These are phyloP conservation scores for Fusarium foetens DNA, from an alignment of 2,329 filamentous ascomycete species.

Conservation along the genomic window DNA sequence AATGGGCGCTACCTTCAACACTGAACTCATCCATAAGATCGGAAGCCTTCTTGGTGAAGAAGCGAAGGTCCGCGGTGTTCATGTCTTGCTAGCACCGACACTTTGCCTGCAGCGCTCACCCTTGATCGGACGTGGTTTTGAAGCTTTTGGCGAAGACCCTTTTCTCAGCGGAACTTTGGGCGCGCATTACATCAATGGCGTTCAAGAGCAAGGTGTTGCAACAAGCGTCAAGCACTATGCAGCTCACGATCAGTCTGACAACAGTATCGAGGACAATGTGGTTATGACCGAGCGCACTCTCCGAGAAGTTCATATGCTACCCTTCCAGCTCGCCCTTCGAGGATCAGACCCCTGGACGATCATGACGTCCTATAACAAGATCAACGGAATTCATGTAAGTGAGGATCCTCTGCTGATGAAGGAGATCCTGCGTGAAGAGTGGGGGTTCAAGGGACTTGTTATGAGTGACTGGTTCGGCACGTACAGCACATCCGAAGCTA, in stretches of 20 bases:
- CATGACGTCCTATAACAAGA: slow-evolving; percentile 46
- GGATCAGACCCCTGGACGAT: slow-evolving; percentile 52
- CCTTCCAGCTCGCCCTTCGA: slow-evolving; percentile 53
- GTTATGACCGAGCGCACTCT: slow-evolving; percentile 35
- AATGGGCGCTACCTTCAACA: slow-evolving; percentile 71
- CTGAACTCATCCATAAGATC: slow-evolving; percentile 64
- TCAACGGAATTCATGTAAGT: slow-evolving; percentile 53
- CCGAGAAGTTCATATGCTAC: slow-evolving; percentile 45
- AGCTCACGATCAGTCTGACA: slow-evolving; percentile 51
- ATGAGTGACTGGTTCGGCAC: slow-evolving; percentile 52
- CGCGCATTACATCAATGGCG: slow-evolving; percentile 47
- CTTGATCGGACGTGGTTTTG: slow-evolving; percentile 55
- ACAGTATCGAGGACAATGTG: slow-evolving; percentile 40
- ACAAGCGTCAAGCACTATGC: slow-evolving; percentile 57
- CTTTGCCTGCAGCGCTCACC: slow-evolving; percentile 56
- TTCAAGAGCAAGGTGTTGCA: slow-evolving; percentile 52
- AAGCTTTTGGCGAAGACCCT: slow-evolving; percentile 55
- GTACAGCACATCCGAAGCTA: slow-evolving; percentile 45
- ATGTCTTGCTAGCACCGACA: slow-evolving; percentile 62
- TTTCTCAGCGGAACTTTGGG: slow-evolving; percentile 53
- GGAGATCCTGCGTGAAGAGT: slow-evolving; percentile 47
- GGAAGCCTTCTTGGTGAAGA: slow-evolving; percentile 68
- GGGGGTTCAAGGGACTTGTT: slow-evolving; percentile 32
- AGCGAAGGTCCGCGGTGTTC: slow-evolving; percentile 67
- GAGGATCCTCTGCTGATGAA: slow-evolving; percentile 34